A percentile compares a stretch with the other conserved stretches of the same genome.
Evolutionary conservation across 768 basidiomycete species (phyloP).

Genomic region (Paxillus rubicundulus): DNA sequence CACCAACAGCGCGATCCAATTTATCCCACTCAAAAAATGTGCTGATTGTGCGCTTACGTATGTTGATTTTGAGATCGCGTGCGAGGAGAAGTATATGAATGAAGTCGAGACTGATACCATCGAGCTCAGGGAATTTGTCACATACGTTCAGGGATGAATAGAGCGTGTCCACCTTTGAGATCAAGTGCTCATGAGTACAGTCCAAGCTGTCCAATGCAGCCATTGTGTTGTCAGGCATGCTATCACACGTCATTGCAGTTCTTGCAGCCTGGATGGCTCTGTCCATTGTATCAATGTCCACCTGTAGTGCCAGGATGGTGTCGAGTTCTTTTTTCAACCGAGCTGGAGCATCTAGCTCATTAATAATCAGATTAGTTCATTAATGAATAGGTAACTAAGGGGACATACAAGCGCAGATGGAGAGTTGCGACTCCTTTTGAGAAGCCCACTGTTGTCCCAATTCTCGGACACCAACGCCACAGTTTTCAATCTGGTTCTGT

Average conservation of each 20-base stretch:
- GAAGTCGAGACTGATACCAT: conserved; percentile 28
- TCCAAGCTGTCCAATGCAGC: conserved; percentile 19
- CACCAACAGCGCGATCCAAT: conserved; percentile 34
- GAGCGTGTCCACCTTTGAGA: conserved; percentile 27
- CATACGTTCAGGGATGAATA: conserved; percentile 37
- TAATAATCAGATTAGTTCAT: conserved; percentile 18
- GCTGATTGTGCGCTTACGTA: conserved; percentile 32
- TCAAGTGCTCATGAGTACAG: conserved; percentile 16
- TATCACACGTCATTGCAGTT: conserved; percentile 4
- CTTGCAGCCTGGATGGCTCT: conserved; percentile 15
- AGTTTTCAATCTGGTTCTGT: conserved; percentile 11
- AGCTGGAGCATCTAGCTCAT: conserved; percentile 24
- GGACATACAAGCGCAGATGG: conserved; percentile 28
- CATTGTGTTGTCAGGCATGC: conserved; percentile 2
- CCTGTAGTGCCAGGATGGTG: conserved; percentile 30
- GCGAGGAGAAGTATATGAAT: conserved; percentile 33
- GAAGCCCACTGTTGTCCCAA: conserved; percentile 33
- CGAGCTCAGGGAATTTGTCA: conserved; percentile 33
- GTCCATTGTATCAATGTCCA: conserved; percentile 25
- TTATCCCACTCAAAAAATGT: conserved; percentile 39
- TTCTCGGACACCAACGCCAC: conserved; percentile 13
- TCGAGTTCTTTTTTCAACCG: conserved; percentile 35
- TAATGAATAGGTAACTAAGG: neutral
- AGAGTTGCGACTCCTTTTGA: conserved; percentile 33
- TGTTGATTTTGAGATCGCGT: conserved; percentile 39